Base-by-base conservation (phyloP, 2,329 filamentous ascomycete species). In the Aspergillus tubingensis region DNA sequence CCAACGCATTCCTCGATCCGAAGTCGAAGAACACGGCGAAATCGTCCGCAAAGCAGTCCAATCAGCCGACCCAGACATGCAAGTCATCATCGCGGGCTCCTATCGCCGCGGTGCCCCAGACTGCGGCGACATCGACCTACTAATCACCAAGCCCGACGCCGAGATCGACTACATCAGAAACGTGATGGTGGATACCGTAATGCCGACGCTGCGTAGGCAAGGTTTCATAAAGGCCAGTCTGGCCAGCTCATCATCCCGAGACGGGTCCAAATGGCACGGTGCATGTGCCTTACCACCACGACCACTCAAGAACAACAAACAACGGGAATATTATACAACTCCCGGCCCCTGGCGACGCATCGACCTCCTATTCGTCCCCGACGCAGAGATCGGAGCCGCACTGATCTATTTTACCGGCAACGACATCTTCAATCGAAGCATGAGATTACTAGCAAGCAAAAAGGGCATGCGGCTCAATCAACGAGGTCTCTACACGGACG, bases 371-470 rank as follows among this genome's bases (percentile, higher is more conserved):
- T 83, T 96, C 3, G 93, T 96, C 0, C 92, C 93, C 0, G 87
- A 88, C 66, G 81, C 85, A 2, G 88, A 96, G 74, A 82, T 92
- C 54, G 94, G 94, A 1, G 93, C 91, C 0, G 92, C 93, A 0
- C 74, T 97, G 62, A 84, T 97, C n/a, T 97, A 97, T 72, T 98
- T 97, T 71, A 97, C 94, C 0, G 94, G 94, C 1, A 95, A 97
- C 67, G 93, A 96, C 72, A 89, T 96, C 36, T 97, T 97, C 79
- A 97, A 97, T 74, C 83, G 93, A 15, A 96, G 91, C 70, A 85
- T 97, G 74, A 81, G 94, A 64, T 77, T 96, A 15, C 75, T 97
- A 64, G 92, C 92, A 13, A 86, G 87, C 41, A 92, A 87, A 76
- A 95, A 91, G 77, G 86, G 87, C 0, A 92, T 96, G 91, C 80